Evolutionary conservation across 495 filamentous ascomycete genomes (phyloP).

Genomic region (Opeltia flavorubescens): DNA sequence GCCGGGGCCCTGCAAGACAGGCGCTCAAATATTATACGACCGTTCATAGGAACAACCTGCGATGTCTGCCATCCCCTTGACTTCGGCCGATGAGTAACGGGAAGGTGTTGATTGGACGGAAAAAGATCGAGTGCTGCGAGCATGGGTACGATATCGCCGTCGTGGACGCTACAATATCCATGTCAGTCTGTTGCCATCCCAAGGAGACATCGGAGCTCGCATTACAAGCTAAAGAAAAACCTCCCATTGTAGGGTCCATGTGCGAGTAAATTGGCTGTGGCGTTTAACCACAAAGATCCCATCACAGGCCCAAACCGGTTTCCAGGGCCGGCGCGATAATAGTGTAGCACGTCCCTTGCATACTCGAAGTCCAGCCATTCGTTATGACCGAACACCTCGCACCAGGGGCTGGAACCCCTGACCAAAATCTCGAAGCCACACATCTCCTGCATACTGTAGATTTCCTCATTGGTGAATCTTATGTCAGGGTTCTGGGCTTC

Average conservation of each 20-base stretch:
- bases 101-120: conserved; percentile 29
- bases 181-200: too few relatives aligned
- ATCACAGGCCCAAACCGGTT: conserved; percentile 41
- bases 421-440: conserved; percentile 45
- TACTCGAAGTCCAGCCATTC: conserved; percentile 49
- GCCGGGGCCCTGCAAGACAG: conserved; percentile 24
- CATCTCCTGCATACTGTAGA: conserved; percentile 49
- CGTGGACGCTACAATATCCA: conserved; percentile 39
- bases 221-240: conserved; percentile 40
- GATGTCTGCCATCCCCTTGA: conserved; percentile 40
- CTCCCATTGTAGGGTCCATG: conserved; percentile 33
- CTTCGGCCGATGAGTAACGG: conserved; percentile 25
- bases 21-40: conserved; percentile 40
- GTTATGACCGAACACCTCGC: conserved; percentile 38
- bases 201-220: too few relatives aligned
- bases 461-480: conserved; percentile 27
- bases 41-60: conserved; percentile 44
- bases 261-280: conserved; percentile 35
- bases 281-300: conserved; percentile 51
- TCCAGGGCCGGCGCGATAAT: conserved; percentile 46
- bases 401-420: conserved; percentile 42
- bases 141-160: conserved; percentile 44
- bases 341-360: conserved; percentile 44
- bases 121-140: conserved; percentile 40
- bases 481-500: conserved; percentile 28